phyloP scores from a whole-genome alignment of 2,329 filamentous ascomycete species.

The Fusarium veterinarium region DNA sequence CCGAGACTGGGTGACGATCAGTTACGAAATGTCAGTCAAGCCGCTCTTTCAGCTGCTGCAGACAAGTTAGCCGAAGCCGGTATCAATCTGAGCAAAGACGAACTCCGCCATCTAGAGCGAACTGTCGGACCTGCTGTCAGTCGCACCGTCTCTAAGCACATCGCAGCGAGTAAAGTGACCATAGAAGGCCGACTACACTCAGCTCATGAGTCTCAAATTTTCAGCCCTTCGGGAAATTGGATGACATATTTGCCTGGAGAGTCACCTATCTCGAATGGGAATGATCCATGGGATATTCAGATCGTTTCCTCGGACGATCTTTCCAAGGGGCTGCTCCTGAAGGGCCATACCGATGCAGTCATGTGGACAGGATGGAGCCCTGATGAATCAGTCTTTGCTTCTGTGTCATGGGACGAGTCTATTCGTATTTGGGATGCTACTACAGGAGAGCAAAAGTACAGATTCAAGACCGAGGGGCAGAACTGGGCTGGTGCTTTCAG shows the following conservation, averaged over 20 bases:
- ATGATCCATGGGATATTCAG: conserved; percentile 5
- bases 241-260: conserved; percentile 6
- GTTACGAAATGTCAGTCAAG: neutral
- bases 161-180: neutral
- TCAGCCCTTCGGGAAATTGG: conserved; percentile 14
- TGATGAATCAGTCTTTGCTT: conserved; percentile 22
- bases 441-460: neutral
- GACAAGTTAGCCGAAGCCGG: neutral
- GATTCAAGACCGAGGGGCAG: conserved; percentile 10
- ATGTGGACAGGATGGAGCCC: conserved; percentile 28
- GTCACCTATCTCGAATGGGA: neutral
- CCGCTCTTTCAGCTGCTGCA: neutral
- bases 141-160: neutral
- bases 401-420: conserved; percentile 12
- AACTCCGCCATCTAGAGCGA: neutral
- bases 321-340: neutral
- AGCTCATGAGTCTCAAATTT: neutral
- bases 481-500: conserved; percentile 23
- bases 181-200: conserved; percentile 1
- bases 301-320: neutral
- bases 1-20: neutral
- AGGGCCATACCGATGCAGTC: conserved; percentile 12
- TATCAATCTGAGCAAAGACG: neutral
- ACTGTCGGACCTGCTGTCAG: neutral
- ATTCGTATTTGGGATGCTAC: conserved; percentile 25